A percentile compares a stretch with the other conserved stretches of the same genome.
phyloP scores from a whole-genome alignment of 2,329 filamentous ascomycete genomes.

The Hymenoscyphus repandus region DNA sequence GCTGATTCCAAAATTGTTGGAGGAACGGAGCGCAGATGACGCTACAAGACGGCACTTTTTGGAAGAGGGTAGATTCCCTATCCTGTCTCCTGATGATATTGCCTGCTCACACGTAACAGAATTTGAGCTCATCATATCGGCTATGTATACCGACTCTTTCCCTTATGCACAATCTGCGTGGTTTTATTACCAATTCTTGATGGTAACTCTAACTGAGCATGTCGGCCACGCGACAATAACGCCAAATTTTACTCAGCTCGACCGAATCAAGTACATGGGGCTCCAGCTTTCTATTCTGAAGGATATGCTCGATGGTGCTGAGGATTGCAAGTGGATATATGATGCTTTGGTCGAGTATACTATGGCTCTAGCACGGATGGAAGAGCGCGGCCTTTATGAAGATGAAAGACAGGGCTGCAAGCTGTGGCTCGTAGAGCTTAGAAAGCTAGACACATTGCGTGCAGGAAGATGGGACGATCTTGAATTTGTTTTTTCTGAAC shows the following conservation, averaged over 20 bases:
- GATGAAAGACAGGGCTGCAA: conserved; percentile 35
- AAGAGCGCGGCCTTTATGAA: conserved; percentile 36
- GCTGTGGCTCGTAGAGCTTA: conserved; percentile 29
- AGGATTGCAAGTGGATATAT: conserved; percentile 83
- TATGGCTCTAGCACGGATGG: conserved; percentile 50
- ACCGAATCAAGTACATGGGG: conserved; percentile 61
- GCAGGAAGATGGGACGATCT: conserved; percentile 32
- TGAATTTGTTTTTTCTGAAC: conserved; percentile 6
- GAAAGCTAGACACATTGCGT: conserved; percentile 30
- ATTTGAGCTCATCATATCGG: conserved; percentile 68
- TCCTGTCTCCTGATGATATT: not conserved
- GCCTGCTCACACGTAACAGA: conserved; percentile 44
- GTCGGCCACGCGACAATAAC: conserved; percentile 53
- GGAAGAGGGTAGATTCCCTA: conserved; percentile 51
- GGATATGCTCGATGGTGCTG: conserved; percentile 57
- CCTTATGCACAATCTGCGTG: conserved; percentile 94
- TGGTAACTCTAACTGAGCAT: conserved; percentile 59
- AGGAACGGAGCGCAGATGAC: conserved; percentile 62
- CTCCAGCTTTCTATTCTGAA: conserved; percentile 70
- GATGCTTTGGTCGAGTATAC: conserved; percentile 77
- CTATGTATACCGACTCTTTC: conserved; percentile 64
- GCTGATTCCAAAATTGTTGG: conserved; percentile 70
- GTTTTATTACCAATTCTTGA: conserved; percentile 91
- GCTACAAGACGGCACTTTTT: conserved; percentile 62
- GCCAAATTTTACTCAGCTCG: conserved; percentile 52